Percentiles rank a stretch among this genome's conserved stretches.
Evolutionary conservation across 768 basidiomycete genomes (phyloP).

Genomic region (Tremella fuciformis): DNA sequence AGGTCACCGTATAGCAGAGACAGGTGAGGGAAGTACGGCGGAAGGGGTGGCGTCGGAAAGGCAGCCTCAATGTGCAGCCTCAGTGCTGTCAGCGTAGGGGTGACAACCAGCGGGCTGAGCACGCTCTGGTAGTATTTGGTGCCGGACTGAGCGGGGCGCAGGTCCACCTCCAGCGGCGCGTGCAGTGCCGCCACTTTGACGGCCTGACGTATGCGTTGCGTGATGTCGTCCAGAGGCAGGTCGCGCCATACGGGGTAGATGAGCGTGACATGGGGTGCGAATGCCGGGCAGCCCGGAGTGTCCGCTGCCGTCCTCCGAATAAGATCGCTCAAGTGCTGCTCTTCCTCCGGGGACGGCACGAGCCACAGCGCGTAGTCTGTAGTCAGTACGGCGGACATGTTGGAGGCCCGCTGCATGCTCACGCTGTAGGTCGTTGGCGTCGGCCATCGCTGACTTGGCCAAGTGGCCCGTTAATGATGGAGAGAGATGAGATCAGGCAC

Average conservation of each 20-base stretch:
- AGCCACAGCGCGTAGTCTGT: conserved; percentile 8
- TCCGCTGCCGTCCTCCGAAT: too few relatives aligned
- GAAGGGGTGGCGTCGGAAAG: background rate
- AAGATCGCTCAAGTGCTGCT: too few relatives aligned
- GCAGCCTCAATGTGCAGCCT: conserved; percentile 16
- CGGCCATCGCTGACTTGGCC: too few relatives aligned
- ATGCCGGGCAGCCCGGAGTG: too few relatives aligned
- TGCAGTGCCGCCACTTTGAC: background rate
- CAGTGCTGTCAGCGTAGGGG: conserved; percentile 11
- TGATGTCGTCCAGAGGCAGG: too few relatives aligned
- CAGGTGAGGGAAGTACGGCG: conserved; percentile 36
- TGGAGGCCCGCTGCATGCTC: too few relatives aligned
- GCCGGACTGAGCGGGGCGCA: conserved; percentile 25
- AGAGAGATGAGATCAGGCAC: background rate
- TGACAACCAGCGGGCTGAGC: conserved; percentile 21
- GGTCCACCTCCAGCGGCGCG: conserved; percentile 3
- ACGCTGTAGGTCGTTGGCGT: too few relatives aligned
- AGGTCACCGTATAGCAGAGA: conserved; percentile 37
- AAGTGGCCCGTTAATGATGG: background rate
- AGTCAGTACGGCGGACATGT: too few relatives aligned
- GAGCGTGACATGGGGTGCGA: too few relatives aligned
- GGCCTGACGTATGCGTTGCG: background rate
- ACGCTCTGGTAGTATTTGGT: conserved; percentile 33
- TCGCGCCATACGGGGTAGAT: too few relatives aligned
- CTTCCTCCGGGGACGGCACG: background rate